A percentile compares a stretch with the other conserved stretches of the same genome.
Evolutionary conservation across 345 rosid species (phyloP).

Genomic region (Schrenkiella parvula): DNA sequence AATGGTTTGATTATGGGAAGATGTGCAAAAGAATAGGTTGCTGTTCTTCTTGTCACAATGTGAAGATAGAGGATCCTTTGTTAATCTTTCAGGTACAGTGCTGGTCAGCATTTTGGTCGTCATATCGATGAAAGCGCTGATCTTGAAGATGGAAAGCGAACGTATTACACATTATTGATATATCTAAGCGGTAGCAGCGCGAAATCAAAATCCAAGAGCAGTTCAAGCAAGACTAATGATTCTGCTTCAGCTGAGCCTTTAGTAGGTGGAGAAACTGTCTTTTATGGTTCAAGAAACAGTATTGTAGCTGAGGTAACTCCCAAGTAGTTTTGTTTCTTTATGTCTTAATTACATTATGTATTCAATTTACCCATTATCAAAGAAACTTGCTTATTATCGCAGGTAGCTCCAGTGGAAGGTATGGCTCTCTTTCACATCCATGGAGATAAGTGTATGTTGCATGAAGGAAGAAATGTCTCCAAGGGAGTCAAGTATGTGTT

Average conservation of each 20-base stretch:
- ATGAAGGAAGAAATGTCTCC: constrained; percentile 71
- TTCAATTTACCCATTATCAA: not conserved
- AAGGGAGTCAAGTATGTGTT: constrained; percentile 85
- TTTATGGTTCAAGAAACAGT: constrained; percentile 68
- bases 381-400: not conserved
- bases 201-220: constrained; percentile 46
- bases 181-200: constrained; percentile 62
- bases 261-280: constrained; percentile 93
- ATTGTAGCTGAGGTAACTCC: constrained; percentile 71
- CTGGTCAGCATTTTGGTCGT: constrained; percentile 81
- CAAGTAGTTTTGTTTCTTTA: not conserved
- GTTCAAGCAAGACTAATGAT: constrained; percentile 33
- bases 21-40: not conserved
- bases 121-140: constrained; percentile 83
- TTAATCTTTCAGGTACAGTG: constrained; percentile 57
- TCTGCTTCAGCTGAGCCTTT: constrained; percentile 50
- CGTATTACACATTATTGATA: constrained; percentile 79
- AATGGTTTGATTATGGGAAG: not conserved
- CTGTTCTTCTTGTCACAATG: not conserved
- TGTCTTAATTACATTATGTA: not conserved
- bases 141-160: constrained; percentile 65
- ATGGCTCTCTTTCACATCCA: constrained; percentile 93
- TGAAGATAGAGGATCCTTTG: not conserved
- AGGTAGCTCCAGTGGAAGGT: constrained; percentile 92
- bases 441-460: constrained; percentile 91